Evolutionary conservation across 345 rosid genomes (phyloP), one percentile per base, ranked within the genome.

Genomic region (Gossypium longicalyx): DNA sequence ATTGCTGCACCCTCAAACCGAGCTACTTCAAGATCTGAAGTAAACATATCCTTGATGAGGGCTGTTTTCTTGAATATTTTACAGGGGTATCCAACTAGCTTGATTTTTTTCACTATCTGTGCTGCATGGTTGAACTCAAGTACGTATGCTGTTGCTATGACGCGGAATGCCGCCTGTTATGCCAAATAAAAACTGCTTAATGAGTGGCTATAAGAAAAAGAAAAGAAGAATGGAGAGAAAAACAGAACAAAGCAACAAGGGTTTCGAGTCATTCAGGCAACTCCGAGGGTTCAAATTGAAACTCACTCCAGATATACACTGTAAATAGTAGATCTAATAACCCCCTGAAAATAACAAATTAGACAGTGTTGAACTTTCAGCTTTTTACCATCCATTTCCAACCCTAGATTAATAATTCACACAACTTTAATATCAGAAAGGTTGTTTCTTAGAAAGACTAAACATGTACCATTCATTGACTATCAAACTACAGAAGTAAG

Each of bases 11-110:
- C 99, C 84, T 91, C 97, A 85, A 83, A 91, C 70, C 90, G 86
- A 78, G 96, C 98, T 72, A 94, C 82, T 79, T 95, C 98, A 65
- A 95, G 94, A 84, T 95, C 96, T 44, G 99, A 91, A 56, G 96
- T 95, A 82, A 95, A 93, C 98, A 93, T 95, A 81, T 89, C 88
- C 77, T 84, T 90, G 60, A 95, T 86, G 67, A 93, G 86, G 12
- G 99, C 97, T 15, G 96, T 95, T 80, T 91, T 95, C 83, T 89
- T 95, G 82, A 86, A 87, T 61, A 95, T 93, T 85, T 87, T 95
- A 87, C 87, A 88, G 43, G 99, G 99, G 78, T 90, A 73, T 73
- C 99, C 98, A 59, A 89, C 95, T 81, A 95, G 71, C 83, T 95
- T 95, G 76, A 88, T 80, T 87, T 93, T 95, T 88, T 95, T 92